phyloP scores from a whole-genome alignment of 495 filamentous ascomycete species.

The Penicillium simplicissimum region DNA sequence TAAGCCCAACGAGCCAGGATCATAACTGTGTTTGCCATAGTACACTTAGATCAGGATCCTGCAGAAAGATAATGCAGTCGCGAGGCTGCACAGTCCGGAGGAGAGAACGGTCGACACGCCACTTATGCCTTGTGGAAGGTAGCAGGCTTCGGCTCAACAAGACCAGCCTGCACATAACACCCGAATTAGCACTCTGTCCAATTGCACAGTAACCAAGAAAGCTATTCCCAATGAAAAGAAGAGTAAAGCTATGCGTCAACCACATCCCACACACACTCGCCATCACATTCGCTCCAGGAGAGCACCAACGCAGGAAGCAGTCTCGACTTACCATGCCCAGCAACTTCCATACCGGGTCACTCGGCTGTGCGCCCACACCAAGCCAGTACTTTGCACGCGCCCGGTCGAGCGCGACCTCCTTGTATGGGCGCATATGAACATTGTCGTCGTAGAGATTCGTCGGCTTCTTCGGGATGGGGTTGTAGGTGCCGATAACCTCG shows the following conservation, averaged over 20 bases:
- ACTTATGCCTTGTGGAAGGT: slow-evolving; percentile 30
- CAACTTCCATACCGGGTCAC: slow-evolving; percentile 82
- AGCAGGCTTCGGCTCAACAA: slow-evolving; percentile 32
- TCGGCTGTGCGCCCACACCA: slow-evolving; percentile 93
- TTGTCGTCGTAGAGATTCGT: slow-evolving; percentile 63
- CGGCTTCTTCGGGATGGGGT: slow-evolving; percentile 75
- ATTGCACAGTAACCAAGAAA: neutral
- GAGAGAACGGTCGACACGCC: neutral
- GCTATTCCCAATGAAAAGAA: neutral
- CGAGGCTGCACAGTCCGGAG: slow-evolving; percentile 3
- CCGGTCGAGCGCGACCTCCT: slow-evolving; percentile 86
- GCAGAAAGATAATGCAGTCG: neutral
- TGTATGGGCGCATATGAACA: slow-evolving; percentile 61
- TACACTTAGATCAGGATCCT: neutral
- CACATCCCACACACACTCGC: neutral
- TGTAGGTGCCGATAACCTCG: slow-evolving; percentile 94
- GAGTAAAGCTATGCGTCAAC: neutral
- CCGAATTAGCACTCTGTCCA: neutral
- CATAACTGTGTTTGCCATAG: neutral
- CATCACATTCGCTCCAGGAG: neutral
- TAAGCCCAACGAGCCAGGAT: neutral
- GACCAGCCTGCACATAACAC: slow-evolving; percentile 26
- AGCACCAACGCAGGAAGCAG: neutral
- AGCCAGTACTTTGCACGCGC: slow-evolving; percentile 90
- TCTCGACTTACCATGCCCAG: slow-evolving; percentile 71